Conservation (phyloP, 495 filamentous ascomycete species). For the Annulohypoxylon nitens region DNA sequence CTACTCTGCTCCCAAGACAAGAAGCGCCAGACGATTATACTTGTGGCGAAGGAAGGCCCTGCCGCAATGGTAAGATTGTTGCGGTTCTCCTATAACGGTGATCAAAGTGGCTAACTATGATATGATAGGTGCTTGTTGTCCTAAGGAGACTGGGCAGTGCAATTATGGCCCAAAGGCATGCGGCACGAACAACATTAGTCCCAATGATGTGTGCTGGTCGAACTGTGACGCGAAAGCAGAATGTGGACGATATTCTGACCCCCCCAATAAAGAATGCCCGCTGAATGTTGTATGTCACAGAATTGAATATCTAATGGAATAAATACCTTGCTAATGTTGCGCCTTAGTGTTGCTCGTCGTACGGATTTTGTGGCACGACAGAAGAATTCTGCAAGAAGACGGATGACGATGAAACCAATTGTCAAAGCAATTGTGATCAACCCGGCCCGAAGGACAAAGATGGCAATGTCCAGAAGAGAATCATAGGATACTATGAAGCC, state of each 20-base stretch:
- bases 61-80: no score
- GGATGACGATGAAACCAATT: background rate
- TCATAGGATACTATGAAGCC: slow-evolving; percentile 2
- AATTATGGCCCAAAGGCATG: no score
- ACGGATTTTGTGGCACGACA: background rate
- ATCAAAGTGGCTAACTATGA: no score
- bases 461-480: background rate
- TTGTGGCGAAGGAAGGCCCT: no score
- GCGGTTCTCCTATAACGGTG: no score
- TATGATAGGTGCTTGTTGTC: no score
- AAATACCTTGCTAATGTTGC: background rate
- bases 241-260: background rate
- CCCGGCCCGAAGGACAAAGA: no score
- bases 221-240: background rate
- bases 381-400: background rate
- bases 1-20: no score
- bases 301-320: background rate
- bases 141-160: no score
- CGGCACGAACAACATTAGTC: no score
- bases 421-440: background rate
- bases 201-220: background rate
- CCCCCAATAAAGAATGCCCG: background rate
- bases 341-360: background rate
- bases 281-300: slow-evolving; percentile 1
- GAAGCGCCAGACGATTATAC: no score